These are phyloP conservation scores for Saccharum hybrid DNA, from an alignment of 202 grass and related monocot genomes.

Conservation along the genomic window DNA sequence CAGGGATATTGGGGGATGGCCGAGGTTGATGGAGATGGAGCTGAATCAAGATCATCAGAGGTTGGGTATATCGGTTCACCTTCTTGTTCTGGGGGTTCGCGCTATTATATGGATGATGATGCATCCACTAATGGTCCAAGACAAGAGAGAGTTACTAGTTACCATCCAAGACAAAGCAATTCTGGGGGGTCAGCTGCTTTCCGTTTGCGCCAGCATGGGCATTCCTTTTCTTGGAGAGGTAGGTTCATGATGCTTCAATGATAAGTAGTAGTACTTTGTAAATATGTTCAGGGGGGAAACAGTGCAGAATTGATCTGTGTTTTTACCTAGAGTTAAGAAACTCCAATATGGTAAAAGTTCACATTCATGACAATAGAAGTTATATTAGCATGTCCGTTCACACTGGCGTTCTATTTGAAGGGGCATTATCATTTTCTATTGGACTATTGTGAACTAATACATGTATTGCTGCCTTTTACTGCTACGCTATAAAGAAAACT, in stretches of 20 bases:
- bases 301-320: not conserved
- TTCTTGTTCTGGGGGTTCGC: constrained; percentile 22
- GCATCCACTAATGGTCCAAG: constrained; percentile 44
- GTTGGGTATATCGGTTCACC: constrained; percentile 1
- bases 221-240: constrained; percentile 38
- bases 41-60: constrained; percentile 46
- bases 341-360: not conserved
- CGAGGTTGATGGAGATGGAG: constrained; percentile 33
- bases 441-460: not conserved
- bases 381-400: not conserved
- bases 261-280: not conserved
- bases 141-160: constrained; percentile 25
- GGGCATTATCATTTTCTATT: not conserved
- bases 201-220: constrained; percentile 21
- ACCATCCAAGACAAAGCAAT: constrained; percentile 43
- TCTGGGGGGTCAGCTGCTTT: constrained; percentile 39
- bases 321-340: not conserved
- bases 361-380: not conserved
- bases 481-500: constrained; percentile 34
- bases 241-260: not conserved
- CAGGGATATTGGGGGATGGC: constrained; percentile 44
- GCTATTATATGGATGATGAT: constrained; percentile 36
- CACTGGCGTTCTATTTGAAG: not conserved
- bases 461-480: not conserved
- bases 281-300: not conserved